Conservation (phyloP, 371 early-diverging fungal species). For the Gilbertella persicaria region DNA sequence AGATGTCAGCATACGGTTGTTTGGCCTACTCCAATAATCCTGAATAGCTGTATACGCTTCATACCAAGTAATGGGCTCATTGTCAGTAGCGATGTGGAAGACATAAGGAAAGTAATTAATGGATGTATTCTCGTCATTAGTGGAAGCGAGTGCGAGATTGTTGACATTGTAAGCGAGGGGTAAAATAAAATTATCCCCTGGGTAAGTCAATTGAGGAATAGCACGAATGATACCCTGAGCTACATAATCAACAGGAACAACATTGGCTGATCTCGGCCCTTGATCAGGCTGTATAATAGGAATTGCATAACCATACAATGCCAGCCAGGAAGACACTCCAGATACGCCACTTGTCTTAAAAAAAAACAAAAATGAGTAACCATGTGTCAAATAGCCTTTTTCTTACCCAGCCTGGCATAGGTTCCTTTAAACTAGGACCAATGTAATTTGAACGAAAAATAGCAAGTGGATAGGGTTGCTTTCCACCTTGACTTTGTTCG, state of each 20-base stretch:
- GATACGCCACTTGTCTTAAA: constrained; percentile 42
- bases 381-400: neutral
- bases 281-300: constrained; percentile 30
- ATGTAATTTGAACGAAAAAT: constrained; percentile 54
- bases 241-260: constrained; percentile 47
- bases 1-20: constrained; percentile 3
- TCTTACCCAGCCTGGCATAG: constrained; percentile 54
- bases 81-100: constrained; percentile 18
- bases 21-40: constrained; percentile 32
- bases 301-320: constrained; percentile 26
- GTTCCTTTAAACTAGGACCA: constrained; percentile 43
- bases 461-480: constrained; percentile 34
- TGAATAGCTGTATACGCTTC: constrained; percentile 27
- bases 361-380: neutral
- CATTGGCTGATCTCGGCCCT: constrained; percentile 20
- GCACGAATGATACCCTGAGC: constrained; percentile 20
- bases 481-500: constrained; percentile 19
- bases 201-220: constrained; percentile 15
- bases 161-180: constrained; percentile 15
- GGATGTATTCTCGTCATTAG: neutral
- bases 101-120: constrained; percentile 21
- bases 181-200: constrained; percentile 20
- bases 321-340: constrained; percentile 36
- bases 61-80: constrained; percentile 19
- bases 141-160: neutral